Evolutionary conservation across 1,139 yeast genomes (phyloP), one percentile per base, ranked within the genome.

Genomic region (Nakaseomyces sp.): DNA sequence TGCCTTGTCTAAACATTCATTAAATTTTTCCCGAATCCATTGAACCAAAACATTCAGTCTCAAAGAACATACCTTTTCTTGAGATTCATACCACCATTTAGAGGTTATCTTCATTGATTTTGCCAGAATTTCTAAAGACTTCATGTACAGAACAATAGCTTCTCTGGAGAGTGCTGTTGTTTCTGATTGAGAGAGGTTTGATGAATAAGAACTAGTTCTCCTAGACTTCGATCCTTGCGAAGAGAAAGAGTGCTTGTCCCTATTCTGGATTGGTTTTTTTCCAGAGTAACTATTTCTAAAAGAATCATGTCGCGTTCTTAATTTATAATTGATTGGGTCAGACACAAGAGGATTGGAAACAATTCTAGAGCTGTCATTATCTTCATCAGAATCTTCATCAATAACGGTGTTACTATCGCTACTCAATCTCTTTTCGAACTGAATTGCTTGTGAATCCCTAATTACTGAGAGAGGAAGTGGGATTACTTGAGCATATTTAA

Each of bases 21-120:
- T 91, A 65, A 88, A 91, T 50, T 80, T 76, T 46, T 83, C 89
- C 48, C 97, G 74, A 8, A 86, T 79, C 96, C 96, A 88, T 64
- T 91, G 96, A 6, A 91, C 96, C 43, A 86, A 69, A 45, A 83
- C 81, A 58, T 86, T 86, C 54, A 91, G 71, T 47, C 77, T 74
- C 22, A 61, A 48, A 13, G 68, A 56, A 26, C 65, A 59, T 42
- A 64, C 65, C 41, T 68, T 68, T 22, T 68, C 62, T 33, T 68
- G 70, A 26, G 70, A 66, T 33, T 72, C 73, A 49, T 75, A 76
- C 96, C 96, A 89, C 96, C 96, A 89, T 16, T 72, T 79, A 40
- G 88, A 77, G 0, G 96, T 95, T 36, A 80, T 63, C 30, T 78
- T 73, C 94, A 91, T 89, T 0, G 95, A 95, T 50, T 74, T 77